These are phyloP conservation scores for Podospora bellae-mahoneyi DNA, from an alignment of 495 filamentous ascomycete species.

Conservation along the genomic window DNA sequence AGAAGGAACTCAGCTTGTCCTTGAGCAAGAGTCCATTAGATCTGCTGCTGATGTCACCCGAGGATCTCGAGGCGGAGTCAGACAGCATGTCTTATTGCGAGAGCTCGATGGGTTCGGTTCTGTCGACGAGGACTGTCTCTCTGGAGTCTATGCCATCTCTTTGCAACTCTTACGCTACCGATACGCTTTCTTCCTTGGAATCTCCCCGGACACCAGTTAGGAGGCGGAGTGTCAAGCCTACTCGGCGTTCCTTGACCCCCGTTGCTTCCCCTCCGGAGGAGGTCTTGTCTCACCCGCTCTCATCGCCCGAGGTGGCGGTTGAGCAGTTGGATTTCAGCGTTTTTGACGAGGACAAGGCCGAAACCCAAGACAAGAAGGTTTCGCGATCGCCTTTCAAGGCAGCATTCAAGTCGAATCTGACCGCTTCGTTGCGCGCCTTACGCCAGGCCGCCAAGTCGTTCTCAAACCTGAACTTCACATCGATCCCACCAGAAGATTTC, in stretches of 20 bases:
- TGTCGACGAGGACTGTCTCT: constrained; percentile 45
- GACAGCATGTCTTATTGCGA: constrained; percentile 42
- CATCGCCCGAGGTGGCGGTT: constrained; percentile 31
- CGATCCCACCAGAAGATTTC: constrained; percentile 81
- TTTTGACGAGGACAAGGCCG: constrained; percentile 31
- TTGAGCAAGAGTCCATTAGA: constrained; percentile 50
- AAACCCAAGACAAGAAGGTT: constrained; percentile 35
- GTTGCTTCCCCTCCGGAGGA: constrained; percentile 39
- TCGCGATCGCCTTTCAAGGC: constrained; percentile 36
- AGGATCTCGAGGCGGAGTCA: constrained; percentile 48
- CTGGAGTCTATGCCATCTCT: constrained; percentile 50
- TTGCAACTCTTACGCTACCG: constrained; percentile 41
- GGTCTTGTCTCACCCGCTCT: constrained; percentile 46
- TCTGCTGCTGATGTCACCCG: constrained; percentile 53
- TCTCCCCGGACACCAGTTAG: constrained; percentile 37
- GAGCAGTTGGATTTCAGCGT: constrained; percentile 48
- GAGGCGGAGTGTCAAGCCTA: constrained; percentile 36
- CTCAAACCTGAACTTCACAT: constrained; percentile 67
- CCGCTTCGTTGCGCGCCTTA: constrained; percentile 82
- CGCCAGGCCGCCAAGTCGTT: constrained; percentile 82
- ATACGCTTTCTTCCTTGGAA: constrained; percentile 40
- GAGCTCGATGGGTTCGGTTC: constrained; percentile 39
- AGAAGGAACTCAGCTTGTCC: constrained; percentile 48
- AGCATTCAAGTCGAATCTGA: constrained; percentile 90
- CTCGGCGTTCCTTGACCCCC: constrained; percentile 43